Base-by-base conservation (phyloP, 2,329 filamentous ascomycete species). In the Claviceps humidiphila region DNA sequence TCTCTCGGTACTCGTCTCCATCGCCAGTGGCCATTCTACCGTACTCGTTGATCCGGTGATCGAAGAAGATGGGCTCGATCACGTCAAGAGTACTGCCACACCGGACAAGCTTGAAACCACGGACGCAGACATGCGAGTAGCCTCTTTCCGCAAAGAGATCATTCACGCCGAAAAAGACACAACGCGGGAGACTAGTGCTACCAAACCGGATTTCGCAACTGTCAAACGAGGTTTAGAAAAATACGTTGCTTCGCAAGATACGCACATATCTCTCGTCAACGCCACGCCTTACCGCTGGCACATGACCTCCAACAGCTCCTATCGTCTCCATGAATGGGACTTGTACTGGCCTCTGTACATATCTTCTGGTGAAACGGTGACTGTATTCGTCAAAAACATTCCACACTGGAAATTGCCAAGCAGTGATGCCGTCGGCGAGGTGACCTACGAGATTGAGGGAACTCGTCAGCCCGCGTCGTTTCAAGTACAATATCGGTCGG, bases 231-330 rank as follows among this genome's bases (percentile, higher is more conserved):
- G 8, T 9, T 30, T 4, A 1, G 41, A 51, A 16, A 20, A 42
- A 16, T 42, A 39, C 22, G 7, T 37, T 5, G n/a, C 42, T 16
- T 34, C 20, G 22, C 40, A 53, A 2, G 53, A 57, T 41, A 60
- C 58, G 16, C 52, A 48, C 47, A 51, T 67, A 38, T 56, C 53
- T 1, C 52, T 68, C 46, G 54, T 67, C 60, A 68, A 68, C 52
- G 60, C 58, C n/a, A 67, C 63, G 5, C 66, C 66, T 2, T 67
- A 64, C 54, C 52, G 46, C 26, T 68, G 64, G 64, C 40, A 44
- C 6, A 58, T 51, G 45, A 56, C 44, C 0, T 58, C 56, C 54
- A 53, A 51, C 1, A 52, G 57, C 50, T 48, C 51, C 0, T 61
- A 63, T 45, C 58, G 62, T 45, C 47, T 61, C 39, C 1, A 8